Conservation (phyloP, 2,329 filamentous ascomycete genomes). For the Fusarium concolor region DNA sequence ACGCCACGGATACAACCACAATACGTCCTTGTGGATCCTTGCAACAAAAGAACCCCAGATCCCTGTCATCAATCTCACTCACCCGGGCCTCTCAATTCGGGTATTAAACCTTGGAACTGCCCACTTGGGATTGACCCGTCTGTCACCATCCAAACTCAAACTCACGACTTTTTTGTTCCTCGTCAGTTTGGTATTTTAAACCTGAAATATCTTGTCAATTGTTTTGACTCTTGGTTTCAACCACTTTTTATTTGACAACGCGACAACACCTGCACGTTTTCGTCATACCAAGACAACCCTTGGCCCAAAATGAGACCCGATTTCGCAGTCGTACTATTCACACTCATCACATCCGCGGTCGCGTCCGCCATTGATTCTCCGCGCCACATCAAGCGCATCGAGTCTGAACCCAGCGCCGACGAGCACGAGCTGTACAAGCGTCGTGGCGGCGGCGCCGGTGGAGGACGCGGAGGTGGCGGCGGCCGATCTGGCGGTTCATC, state of each 20-base stretch:
- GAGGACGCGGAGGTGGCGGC: slow-evolving; percentile 51
- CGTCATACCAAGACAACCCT: neutral
- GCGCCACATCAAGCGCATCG: slow-evolving; percentile 43
- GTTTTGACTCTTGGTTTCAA: neutral
- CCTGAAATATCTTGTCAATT: neutral
- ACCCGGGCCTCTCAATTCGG: slow-evolving; percentile 6
- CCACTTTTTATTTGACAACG: slow-evolving; percentile 1
- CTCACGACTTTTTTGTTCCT: neutral
- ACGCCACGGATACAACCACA: neutral
- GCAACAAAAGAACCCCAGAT: neutral
- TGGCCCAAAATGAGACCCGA: slow-evolving; percentile 49
- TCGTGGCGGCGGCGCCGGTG: slow-evolving; percentile 69
- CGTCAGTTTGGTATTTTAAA: neutral
- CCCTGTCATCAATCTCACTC: slow-evolving; percentile 24
- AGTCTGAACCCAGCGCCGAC: slow-evolving; percentile 41
- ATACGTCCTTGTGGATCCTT: slow-evolving; percentile 23
- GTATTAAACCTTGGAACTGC: slow-evolving; percentile 33
- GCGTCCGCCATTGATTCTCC: slow-evolving; percentile 43
- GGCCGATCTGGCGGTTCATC: slow-evolving; percentile 16
- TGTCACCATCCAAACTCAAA: slow-evolving; percentile 3
- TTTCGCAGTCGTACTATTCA: slow-evolving; percentile 45
- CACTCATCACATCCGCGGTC: slow-evolving; percentile 46
- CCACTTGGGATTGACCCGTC: slow-evolving; percentile 18
- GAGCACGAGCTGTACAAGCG: slow-evolving; percentile 67
- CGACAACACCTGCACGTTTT: too few species aligned